Evolutionary conservation across 495 filamentous ascomycete species (phyloP).

Genomic region (Polyplosphaeria fusca): DNA sequence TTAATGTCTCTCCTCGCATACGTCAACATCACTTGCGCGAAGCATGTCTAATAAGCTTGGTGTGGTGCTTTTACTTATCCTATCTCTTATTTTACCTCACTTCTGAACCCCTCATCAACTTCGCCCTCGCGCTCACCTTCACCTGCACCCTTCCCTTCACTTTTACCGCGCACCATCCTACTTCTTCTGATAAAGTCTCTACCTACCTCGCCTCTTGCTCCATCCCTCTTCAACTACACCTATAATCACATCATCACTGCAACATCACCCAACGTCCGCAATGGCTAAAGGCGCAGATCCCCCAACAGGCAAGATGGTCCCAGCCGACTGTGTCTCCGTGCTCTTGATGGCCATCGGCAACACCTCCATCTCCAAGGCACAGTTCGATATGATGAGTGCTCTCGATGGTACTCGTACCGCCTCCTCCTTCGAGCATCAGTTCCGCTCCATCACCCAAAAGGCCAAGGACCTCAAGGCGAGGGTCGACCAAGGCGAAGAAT

Average conservation of each 20-base stretch:
- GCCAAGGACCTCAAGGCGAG: constrained; percentile 26
- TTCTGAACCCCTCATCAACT: no score
- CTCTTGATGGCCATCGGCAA: constrained; percentile 13
- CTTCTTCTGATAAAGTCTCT: not conserved
- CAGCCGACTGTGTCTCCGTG: constrained; percentile 14
- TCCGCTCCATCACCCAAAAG: constrained; percentile 12
- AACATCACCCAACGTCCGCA: not conserved
- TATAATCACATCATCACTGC: not conserved
- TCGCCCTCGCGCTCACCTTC: no score
- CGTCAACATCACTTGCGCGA: no score
- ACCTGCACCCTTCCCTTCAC: no score
- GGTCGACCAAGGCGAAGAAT: constrained; percentile 17
- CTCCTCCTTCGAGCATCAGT: constrained; percentile 20
- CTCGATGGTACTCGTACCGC: constrained; percentile 26
- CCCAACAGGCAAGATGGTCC: constrained; percentile 11
- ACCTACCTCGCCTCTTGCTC: not conserved
- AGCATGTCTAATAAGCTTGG: no score
- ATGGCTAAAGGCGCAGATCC: not conserved
- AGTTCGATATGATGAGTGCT: constrained; percentile 28
- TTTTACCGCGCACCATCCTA: no score
- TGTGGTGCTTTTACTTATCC: no score
- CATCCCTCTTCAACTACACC: not conserved
- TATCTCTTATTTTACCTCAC: no score
- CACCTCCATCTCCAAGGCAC: not conserved
- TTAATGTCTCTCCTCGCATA: no score